Evolutionary conservation across 164 flowering plant species (phyloP), one percentile per base, ranked within the genome.

Genomic region (Cinnamomum micranthum): DNA sequence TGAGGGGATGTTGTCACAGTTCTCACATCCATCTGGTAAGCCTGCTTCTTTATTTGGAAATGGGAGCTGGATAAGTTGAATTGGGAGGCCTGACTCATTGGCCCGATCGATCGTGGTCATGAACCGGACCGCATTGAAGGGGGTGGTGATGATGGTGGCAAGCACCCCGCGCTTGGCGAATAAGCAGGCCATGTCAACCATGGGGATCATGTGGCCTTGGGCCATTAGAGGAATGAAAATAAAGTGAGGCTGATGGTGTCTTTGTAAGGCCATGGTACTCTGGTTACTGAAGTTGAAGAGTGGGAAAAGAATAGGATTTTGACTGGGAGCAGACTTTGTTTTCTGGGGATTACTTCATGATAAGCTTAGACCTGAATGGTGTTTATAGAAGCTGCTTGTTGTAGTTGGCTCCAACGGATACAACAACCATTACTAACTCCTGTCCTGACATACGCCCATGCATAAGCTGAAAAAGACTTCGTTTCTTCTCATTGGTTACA

Each of bases 161-260:
- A 41, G 71, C 5, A 77, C 74, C 1, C 87, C 84, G 0, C 65
- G 85, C 15, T 75, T 74, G 0, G 90, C 85, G 10, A 91, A 58
- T 4, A 88, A 4, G 51, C 72, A 80, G 13, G 88, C 94, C 11
- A 91, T 85, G 82, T 91, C 96, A 1, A 84, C 73, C 88, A 90
- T 75, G 59, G 84, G 82, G 72, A 79, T 82, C 82, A 79, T 77
- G 69, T 76, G 79, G 71, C 79, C 81, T 28, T 67, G 81, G 22
- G 81, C 77, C 81, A 81, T 73, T 9, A 77, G 66, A 65, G 84
- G 84, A 27, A 82, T 31, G 28, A 79, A 25, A 23, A 81, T 27
- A 50, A 81, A 72, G 71, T 81, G 80, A 25, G 75, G 78, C 50
- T 70, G 65, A 22, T 19, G 69, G 68, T 52, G 55, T 31, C n/a